Percentiles rank a stretch among this genome's conserved stretches.
These are phyloP conservation scores for Juglanconis sp. DNA, from an alignment of 2,329 filamentous ascomycete species.

Conservation along the genomic window DNA sequence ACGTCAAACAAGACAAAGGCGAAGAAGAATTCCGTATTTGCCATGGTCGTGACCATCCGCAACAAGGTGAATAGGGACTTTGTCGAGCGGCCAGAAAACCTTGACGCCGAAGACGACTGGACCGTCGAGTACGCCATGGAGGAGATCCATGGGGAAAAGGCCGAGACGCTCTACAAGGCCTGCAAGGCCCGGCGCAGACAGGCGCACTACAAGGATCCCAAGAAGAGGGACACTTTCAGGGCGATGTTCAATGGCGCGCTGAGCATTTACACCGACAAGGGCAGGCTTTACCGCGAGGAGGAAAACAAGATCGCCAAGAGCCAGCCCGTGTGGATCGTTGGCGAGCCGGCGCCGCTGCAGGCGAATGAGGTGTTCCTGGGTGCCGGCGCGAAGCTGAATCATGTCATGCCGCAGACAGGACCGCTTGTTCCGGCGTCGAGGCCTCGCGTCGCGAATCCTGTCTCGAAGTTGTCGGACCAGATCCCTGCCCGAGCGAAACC, in stretches of 20 bases:
- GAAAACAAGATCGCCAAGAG: constrained; percentile 51
- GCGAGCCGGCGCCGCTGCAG: constrained; percentile 32
- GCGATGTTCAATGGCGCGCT: constrained; percentile 43
- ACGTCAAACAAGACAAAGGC: neutral
- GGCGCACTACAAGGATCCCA: constrained; percentile 36
- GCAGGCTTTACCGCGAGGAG: constrained; percentile 54
- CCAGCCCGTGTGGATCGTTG: constrained; percentile 46
- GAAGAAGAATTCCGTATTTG: constrained; percentile 45
- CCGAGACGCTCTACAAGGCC: constrained; percentile 51
- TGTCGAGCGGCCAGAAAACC: constrained; percentile 56
- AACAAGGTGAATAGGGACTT: constrained; percentile 68
- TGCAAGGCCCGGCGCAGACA: constrained; percentile 55
- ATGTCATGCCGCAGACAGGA: neutral
- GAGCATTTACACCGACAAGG: constrained; percentile 43
- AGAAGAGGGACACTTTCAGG: constrained; percentile 28
- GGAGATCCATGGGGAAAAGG: constrained; percentile 50
- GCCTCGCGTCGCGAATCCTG: no score
- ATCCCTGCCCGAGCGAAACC: neutral
- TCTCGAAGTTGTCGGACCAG: neutral
- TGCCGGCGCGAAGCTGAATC: neutral
- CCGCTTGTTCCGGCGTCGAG: no score
- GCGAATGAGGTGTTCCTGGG: constrained; percentile 35
- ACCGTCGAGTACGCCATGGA: constrained; percentile 72
- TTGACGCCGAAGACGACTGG: constrained; percentile 55
- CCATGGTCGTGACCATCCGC: constrained; percentile 67